These are phyloP conservation scores for Xylaria palmicola DNA, from an alignment of 495 filamentous ascomycete genomes.

Conservation along the genomic window DNA sequence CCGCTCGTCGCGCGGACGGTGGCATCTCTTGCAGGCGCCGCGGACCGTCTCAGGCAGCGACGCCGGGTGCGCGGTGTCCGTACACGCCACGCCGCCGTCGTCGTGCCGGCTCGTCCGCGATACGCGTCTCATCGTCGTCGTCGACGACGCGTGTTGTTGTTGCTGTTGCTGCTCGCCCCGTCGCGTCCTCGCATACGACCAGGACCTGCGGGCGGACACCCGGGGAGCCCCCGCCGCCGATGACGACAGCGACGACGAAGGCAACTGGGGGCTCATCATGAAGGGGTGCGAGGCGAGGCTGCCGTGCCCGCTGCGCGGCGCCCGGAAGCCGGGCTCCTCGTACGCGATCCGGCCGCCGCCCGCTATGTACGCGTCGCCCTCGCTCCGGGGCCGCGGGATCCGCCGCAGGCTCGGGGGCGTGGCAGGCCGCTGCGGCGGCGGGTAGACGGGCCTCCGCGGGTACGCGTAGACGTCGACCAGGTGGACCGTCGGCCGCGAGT, in stretches of 20 bases:
- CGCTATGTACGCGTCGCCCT: constrained; percentile 2
- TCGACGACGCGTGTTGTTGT: background rate
- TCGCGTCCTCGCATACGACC: too few species aligned
- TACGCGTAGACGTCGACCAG: constrained; percentile 36
- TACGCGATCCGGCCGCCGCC: constrained; percentile 2
- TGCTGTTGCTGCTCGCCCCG: background rate
- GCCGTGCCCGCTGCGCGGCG: constrained; percentile 10
- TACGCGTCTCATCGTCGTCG: background rate
- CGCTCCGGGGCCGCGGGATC: background rate
- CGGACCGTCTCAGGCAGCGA: background rate
- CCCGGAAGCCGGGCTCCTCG: constrained; percentile 7
- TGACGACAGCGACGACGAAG: too few species aligned
- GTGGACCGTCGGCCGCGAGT: constrained; percentile 30
- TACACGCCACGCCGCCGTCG: background rate
- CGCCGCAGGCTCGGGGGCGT: constrained; percentile 32
- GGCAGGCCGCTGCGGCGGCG: constrained; percentile 22
- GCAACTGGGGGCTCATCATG: background rate
- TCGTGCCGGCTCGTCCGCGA: background rate
- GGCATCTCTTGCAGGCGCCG: constrained; percentile 23
- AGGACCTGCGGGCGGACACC: too few species aligned
- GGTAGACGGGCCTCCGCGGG: constrained; percentile 34
- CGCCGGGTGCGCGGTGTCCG: background rate
- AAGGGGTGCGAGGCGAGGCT: constrained; percentile 10
- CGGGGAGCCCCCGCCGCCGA: too few species aligned
- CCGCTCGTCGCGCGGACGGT: constrained; percentile 18